phyloP scores from a whole-genome alignment of 352 stramenopile genomes.

The Phytophthora sansomeana region DNA sequence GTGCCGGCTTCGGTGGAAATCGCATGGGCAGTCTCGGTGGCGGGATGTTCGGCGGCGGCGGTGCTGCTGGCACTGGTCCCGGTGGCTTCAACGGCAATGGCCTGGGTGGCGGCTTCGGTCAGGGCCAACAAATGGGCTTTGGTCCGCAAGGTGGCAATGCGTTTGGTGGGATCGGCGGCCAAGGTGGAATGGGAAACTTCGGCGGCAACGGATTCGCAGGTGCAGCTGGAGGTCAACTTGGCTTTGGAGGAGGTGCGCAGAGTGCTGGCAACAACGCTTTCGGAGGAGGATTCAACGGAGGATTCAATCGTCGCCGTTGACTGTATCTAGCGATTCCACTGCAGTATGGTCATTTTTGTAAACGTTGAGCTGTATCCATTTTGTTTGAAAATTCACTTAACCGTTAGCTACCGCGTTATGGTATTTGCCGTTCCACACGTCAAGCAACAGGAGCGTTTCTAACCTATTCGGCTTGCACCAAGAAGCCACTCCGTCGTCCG shows the following conservation, averaged over 20 bases:
- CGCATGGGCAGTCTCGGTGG: conserved; percentile 6
- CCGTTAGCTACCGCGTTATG: background rate
- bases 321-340: background rate
- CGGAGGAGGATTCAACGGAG: conserved; percentile 19
- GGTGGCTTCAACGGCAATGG: conserved; percentile 1
- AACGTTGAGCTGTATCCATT: background rate
- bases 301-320: conserved; percentile 27
- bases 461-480: background rate
- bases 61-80: background rate
- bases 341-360: conserved; percentile 4
- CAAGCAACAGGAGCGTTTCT: conserved; percentile 1
- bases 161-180: conserved; percentile 9
- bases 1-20: conserved; percentile 20
- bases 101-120: background rate
- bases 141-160: conserved; percentile 11
- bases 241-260: background rate
- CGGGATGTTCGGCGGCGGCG: background rate
- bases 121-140: conserved; percentile 12
- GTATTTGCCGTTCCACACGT: background rate
- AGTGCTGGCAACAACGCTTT: conserved; percentile 8
- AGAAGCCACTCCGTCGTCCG: conserved; percentile 1
- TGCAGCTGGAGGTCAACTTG: background rate
- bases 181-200: conserved; percentile 10
- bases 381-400: background rate
- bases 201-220: background rate